Percentiles rank a stretch among this genome's conserved stretches.
These are phyloP conservation scores for Ilex paraguariensis DNA, from an alignment of 305 asterid genomes.

Conservation along the genomic window DNA sequence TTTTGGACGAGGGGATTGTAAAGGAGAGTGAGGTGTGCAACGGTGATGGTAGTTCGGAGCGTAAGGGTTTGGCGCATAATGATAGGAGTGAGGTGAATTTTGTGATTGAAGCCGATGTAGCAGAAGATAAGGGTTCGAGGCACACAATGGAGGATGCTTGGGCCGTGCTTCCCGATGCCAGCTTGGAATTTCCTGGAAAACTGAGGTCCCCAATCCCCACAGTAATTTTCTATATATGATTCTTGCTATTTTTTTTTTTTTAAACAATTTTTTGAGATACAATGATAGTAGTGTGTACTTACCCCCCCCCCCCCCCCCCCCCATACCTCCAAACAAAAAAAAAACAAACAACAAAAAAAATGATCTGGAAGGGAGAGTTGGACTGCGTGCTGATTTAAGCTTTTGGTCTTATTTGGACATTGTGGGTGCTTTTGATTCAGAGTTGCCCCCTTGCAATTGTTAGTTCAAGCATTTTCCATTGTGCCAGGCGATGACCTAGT, in stretches of 20 bases:
- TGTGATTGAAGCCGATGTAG: constrained; percentile 66
- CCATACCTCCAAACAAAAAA: no score
- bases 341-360: no score
- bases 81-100: constrained; percentile 11
- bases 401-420: no score
- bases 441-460: no score
- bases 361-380: no score
- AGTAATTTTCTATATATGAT: no score
- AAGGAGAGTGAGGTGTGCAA: neutral
- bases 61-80: constrained; percentile 14
- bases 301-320: no score
- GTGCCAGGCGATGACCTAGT: no score
- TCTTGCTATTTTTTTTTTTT: neutral
- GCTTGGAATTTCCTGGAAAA: constrained; percentile 39
- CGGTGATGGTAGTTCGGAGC: constrained; percentile 1
- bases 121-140: constrained; percentile 81
- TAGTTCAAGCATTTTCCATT: no score
- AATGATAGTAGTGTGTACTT: neutral
- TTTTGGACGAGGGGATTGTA: constrained; percentile 1
- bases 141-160: constrained; percentile 85
- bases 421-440: no score
- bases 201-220: constrained; percentile 29
- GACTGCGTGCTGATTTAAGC: no score
- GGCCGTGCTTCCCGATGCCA: constrained; percentile 59
- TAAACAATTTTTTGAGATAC: neutral